Evolutionary conservation across 1,284 basidiomycete species (phyloP).

Genomic region (Jaminaea rosea): DNA sequence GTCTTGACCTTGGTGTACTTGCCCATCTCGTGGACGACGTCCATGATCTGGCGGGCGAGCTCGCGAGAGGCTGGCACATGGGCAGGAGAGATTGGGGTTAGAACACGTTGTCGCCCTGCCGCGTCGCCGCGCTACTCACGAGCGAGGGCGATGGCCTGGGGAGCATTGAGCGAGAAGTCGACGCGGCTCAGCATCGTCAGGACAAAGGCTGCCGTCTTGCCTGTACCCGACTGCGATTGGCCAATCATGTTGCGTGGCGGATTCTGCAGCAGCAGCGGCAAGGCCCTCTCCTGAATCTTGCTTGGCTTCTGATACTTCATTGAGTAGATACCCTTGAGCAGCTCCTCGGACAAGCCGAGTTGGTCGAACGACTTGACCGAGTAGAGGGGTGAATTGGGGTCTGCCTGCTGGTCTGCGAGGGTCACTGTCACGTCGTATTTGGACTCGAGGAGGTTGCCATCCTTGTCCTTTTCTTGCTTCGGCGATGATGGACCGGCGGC

Average conservation of each 20-base stretch:
- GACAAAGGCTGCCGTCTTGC: conserved; percentile 97
- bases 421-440: conserved; percentile 65
- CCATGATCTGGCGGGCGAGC: conserved; percentile 93
- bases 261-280: conserved; percentile 80
- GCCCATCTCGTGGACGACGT: conserved; percentile 85
- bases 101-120: too few relatives aligned
- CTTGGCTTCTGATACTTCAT: conserved; percentile 97
- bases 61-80: conserved; percentile 71
- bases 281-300: conserved; percentile 95
- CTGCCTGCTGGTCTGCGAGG: conserved; percentile 89
- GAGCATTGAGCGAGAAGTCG: conserved; percentile 70
- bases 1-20: conserved; percentile 87
- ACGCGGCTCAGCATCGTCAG: conserved; percentile 93
- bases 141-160: conserved; percentile 55
- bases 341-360: conserved; percentile 54
- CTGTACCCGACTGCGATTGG: conserved; percentile 97
- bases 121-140: conserved; percentile 11
- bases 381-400: conserved; percentile 88
- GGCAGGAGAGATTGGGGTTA: background rate
- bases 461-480: too few relatives aligned
- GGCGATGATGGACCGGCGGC: too few relatives aligned
- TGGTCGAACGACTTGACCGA: conserved; percentile 89
- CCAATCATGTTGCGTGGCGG: conserved; percentile 99
- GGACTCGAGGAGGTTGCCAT: conserved; percentile 24
- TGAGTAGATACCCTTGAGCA: conserved; percentile 90